Evolutionary conservation across 2,329 filamentous ascomycete species (phyloP).

Genomic region (Phoma sp.): DNA sequence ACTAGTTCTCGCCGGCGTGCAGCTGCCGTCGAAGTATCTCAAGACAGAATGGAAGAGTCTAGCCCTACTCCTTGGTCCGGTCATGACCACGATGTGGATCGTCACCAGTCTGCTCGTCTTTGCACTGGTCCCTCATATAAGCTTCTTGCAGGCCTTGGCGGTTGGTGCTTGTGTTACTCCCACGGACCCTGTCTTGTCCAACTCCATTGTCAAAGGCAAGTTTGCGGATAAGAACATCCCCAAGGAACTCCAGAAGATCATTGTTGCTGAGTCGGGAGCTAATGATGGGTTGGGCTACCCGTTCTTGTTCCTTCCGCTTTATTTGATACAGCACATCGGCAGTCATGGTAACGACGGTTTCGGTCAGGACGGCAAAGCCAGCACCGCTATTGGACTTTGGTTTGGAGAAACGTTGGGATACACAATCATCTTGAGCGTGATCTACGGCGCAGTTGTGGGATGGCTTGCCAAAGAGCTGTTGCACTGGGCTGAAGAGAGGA

Average conservation of each 20-base stretch:
- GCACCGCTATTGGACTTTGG: conserved; percentile 78
- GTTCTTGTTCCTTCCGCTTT: conserved; percentile 84
- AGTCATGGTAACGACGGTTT: conserved; percentile 50
- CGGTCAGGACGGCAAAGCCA: conserved; percentile 56
- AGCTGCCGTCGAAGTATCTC: conserved; percentile 84
- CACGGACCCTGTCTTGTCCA: conserved; percentile 86
- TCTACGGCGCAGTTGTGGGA: conserved; percentile 79
- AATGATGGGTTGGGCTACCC: conserved; percentile 92
- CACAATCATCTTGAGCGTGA: conserved; percentile 77
- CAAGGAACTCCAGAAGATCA: conserved; percentile 75
- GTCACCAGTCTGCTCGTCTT: conserved; percentile 80
- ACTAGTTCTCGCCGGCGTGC: conserved; percentile 85
- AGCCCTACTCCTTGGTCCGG: conserved; percentile 76
- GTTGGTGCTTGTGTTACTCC: conserved; percentile 89
- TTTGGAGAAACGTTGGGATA: conserved; percentile 88
- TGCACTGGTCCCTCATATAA: conserved; percentile 74
- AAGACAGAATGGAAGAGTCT: conserved; percentile 80
- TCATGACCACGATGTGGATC: conserved; percentile 89
- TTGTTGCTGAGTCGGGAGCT: conserved; percentile 75
- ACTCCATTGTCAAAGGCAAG: conserved; percentile 90
- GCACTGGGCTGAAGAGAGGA: conserved; percentile 81
- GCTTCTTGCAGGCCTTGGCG: conserved; percentile 79
- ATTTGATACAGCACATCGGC: conserved; percentile 78
- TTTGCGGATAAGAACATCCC: conserved; percentile 93
- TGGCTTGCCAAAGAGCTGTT: conserved; percentile 83